Percentiles rank a stretch among this genome's conserved stretches.
Conservation (phyloP, 805 yeast genomes). For the Komagataella phaffii region DNA sequence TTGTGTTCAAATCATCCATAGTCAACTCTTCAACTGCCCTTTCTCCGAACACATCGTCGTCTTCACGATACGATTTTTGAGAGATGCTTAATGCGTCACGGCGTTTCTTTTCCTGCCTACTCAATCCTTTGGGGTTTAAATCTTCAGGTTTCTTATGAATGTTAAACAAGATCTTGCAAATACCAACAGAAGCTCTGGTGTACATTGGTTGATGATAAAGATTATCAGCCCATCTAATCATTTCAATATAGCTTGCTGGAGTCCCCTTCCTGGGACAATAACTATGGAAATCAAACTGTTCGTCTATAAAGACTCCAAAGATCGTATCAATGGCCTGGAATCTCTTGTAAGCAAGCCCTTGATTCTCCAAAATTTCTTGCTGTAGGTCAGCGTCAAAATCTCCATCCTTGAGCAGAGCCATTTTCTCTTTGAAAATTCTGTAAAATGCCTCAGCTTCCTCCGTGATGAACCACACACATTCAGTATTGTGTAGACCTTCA, state of each 20-base stretch:
- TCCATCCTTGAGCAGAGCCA: constrained; percentile 1
- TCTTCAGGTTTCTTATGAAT: constrained; percentile 9
- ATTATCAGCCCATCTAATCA: constrained; percentile 73
- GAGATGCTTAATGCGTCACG: constrained; percentile 36
- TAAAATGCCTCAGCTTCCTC: constrained; percentile 78
- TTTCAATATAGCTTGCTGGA: constrained; percentile 65
- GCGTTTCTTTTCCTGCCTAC: constrained; percentile 42
- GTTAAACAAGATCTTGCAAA: constrained; percentile 41
- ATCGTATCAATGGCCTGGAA: constrained; percentile 51
- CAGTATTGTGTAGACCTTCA: constrained; percentile 77
- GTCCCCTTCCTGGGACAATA: constrained; percentile 89
- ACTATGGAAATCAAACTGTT: constrained; percentile 90
- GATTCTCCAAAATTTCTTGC: constrained; percentile 30
- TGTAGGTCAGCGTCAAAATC: constrained; percentile 10
- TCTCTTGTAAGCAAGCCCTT: constrained; percentile 74
- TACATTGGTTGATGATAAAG: constrained; percentile 60
- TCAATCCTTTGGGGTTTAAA: constrained; percentile 8
- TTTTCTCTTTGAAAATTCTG: constrained; percentile 34
- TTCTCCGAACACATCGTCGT: constrained; percentile 49
- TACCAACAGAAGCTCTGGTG: constrained; percentile 56
- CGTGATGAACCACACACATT: constrained; percentile 77
- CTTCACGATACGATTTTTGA: constrained; percentile 26
- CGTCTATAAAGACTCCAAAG: constrained; percentile 60
- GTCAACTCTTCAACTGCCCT: constrained; percentile 15
- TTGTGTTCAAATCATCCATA: constrained; percentile 24